Percentiles rank a stretch among this genome's conserved stretches.
These are phyloP conservation scores for Malus fusca DNA, from an alignment of 306 rosid genomes.

Conservation along the genomic window DNA sequence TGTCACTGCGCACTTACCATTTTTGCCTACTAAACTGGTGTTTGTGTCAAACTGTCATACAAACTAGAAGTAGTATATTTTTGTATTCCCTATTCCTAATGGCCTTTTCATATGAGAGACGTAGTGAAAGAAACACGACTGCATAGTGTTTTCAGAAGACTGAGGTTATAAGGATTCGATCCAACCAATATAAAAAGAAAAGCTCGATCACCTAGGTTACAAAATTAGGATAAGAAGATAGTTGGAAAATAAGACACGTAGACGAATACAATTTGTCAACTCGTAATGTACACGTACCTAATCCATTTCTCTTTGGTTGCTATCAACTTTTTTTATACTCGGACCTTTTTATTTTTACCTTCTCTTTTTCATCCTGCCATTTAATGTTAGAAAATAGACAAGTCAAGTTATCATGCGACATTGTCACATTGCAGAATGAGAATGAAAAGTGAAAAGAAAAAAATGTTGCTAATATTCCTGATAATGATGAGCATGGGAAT, in stretches of 20 bases:
- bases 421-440: not conserved
- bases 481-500: slow-evolving; percentile 11
- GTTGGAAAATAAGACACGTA: not conserved
- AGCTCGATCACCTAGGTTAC: not conserved
- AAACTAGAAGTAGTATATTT: not conserved
- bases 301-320: not conserved
- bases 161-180: not conserved
- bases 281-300: not conserved
- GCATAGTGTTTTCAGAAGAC: not conserved
- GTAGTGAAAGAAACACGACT: not conserved
- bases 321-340: not conserved
- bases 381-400: too few species aligned
- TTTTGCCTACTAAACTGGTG: not conserved
- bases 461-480: not conserved
- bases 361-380: not conserved
- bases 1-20: slow-evolving; percentile 1
- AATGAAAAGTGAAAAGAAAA: too few species aligned
- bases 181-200: not conserved
- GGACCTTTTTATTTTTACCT: too few species aligned
- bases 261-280: not conserved
- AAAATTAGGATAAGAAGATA: not conserved
- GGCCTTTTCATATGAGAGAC: not conserved
- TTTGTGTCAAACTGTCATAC: not conserved
- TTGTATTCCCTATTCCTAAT: not conserved
- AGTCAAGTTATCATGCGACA: not conserved